These are phyloP conservation scores for Verticillium klebahnii DNA, from an alignment of 2,329 filamentous ascomycete species.

Conservation along the genomic window DNA sequence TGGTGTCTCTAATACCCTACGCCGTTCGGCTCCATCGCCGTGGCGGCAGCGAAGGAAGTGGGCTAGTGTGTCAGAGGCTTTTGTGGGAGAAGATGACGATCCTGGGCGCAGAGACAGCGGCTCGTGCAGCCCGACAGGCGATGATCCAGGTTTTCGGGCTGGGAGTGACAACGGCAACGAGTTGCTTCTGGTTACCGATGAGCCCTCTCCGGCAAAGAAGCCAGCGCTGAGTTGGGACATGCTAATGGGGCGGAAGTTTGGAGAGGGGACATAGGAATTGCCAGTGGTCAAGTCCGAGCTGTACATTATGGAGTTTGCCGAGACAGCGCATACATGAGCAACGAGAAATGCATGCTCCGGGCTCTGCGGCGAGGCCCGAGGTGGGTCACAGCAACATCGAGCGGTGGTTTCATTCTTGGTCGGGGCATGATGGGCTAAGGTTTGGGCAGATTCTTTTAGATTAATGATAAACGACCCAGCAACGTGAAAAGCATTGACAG, in stretches of 20 bases:
- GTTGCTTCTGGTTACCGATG: slow-evolving; percentile 21
- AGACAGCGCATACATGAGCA: no score
- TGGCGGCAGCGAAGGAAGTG: slow-evolving; percentile 19
- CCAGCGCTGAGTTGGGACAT: slow-evolving; percentile 6
- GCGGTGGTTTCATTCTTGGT: not conserved
- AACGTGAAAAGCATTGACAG: no score
- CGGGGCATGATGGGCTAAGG: not conserved
- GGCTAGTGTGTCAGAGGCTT: slow-evolving; percentile 28
- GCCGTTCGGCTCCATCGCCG: not conserved
- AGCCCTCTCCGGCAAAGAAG: slow-evolving; percentile 13
- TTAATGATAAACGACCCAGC: not conserved
- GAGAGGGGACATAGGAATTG: not conserved
- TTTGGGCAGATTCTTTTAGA: not conserved
- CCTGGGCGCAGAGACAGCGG: slow-evolving; percentile 12
- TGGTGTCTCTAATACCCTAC: slow-evolving; percentile 1
- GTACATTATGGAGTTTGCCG: not conserved
- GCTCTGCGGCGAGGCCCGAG: not conserved
- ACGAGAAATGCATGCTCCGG: no score
- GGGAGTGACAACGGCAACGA: not conserved
- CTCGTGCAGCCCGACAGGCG: slow-evolving; percentile 24
- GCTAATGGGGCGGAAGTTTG: not conserved
- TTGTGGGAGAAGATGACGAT: slow-evolving; percentile 20
- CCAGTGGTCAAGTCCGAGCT: not conserved
- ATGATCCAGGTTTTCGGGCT: slow-evolving; percentile 8
- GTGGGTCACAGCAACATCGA: not conserved